Percentiles rank a stretch among this genome's conserved stretches.
Conservation (phyloP, 495 filamentous ascomycete species). For the Penicillium cataractarum region DNA sequence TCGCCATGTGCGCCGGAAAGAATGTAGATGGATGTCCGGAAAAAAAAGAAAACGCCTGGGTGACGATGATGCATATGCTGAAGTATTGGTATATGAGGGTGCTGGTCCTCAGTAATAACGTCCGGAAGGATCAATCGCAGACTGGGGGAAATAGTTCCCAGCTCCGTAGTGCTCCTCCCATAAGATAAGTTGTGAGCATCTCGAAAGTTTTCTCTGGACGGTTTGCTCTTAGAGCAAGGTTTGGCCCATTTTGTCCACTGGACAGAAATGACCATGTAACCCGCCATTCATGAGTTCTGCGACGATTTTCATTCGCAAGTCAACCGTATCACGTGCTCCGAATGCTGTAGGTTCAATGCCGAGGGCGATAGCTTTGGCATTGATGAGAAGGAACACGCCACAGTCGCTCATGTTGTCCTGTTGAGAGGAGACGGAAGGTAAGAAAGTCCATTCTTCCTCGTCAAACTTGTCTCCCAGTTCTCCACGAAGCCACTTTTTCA, state of each 20-base stretch:
- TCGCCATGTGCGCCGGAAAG: constrained; percentile 26
- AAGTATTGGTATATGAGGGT: constrained; percentile 7
- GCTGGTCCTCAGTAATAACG: background rate
- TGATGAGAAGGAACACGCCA: constrained; percentile 77
- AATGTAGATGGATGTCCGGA: constrained; percentile 9
- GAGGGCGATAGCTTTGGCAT: constrained; percentile 68
- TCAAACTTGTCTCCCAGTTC: constrained; percentile 61
- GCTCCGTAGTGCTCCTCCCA: background rate
- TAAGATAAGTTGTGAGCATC: background rate
- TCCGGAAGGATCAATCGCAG: background rate
- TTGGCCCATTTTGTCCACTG: constrained; percentile 24
- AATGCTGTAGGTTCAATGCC: constrained; percentile 66
- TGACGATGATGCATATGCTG: constrained; percentile 3
- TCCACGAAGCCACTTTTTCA: constrained; percentile 59
- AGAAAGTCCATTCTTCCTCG: constrained; percentile 63
- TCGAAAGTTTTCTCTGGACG: background rate
- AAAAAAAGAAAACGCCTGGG: constrained; percentile 17
- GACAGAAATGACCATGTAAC: constrained; percentile 53
- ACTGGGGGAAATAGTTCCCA: background rate
- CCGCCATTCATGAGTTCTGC: constrained; percentile 71
- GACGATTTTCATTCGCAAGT: constrained; percentile 66
- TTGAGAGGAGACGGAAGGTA: constrained; percentile 48
- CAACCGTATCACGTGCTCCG: constrained; percentile 55
- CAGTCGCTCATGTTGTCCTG: constrained; percentile 80
- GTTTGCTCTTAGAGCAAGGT: constrained; percentile 28